Base-by-base conservation (phyloP, 208 protist species). In the Leishmania lainsoni region DNA sequence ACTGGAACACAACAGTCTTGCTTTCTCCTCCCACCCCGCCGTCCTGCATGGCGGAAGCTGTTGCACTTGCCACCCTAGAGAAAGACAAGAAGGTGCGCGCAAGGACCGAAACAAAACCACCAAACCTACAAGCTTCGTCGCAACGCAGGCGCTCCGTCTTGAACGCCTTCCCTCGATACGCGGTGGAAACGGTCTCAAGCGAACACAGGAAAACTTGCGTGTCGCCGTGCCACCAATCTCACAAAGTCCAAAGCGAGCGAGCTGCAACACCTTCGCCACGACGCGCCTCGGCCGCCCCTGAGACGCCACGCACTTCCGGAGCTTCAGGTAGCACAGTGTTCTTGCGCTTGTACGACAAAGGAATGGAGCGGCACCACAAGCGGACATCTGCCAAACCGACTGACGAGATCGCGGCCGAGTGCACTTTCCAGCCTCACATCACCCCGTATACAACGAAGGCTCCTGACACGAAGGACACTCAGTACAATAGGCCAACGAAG, bases 401-500 rank as follows among this genome's bases (percentile, higher is more conserved):
- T 10, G 56, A 80, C 52, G 58, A 63, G 17, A 69, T 35, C 22
- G 51, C 32, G 2, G 68, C 29, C 0, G 79, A 75, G 75, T 80
- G 74, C 77, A 75, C 80, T 29, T 87, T 87, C 70, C 48, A 70
- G 42, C 81, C 74, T 0, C 20, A 39, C 5, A 72, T 86, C 48
- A 52, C 58, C 3, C 79, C 78, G 0, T 88, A 79, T 63, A 51
- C 29, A 3, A 20, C 61, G 3, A 78, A 48, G 17, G 42, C 69
- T 6, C 20, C 42, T 16, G 66, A 48, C 26, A 63, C 12, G 8
- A 26, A 10, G 10, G 14, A 5, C 16, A 20, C 16, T 17, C 83
- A 54, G 52, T 94, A 91, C 85, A 87, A 89, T 61, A 87, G 84
- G 54, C 85, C 90, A 22, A 97, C 93, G 26, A 75, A 88, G 80